phyloP scores from a whole-genome alignment of 2,329 filamentous ascomycete genomes.

The Fusarium redolens region DNA sequence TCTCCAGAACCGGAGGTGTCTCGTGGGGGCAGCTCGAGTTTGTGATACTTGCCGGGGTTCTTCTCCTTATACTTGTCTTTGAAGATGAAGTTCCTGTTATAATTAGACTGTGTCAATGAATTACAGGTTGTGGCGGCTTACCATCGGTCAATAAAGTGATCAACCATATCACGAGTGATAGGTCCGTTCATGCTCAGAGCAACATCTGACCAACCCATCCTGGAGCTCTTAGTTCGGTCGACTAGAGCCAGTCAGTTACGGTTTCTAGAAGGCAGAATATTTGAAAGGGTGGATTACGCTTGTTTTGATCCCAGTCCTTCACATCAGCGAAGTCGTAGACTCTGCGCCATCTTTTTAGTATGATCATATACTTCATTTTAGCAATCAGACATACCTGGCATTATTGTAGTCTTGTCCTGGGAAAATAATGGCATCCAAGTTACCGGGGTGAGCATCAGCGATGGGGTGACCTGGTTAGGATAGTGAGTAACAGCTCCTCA shows the following conservation, averaged over 20 bases:
- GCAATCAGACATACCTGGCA: conserved; percentile 56
- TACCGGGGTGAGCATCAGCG: conserved; percentile 82
- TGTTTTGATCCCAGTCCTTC: conserved; percentile 83
- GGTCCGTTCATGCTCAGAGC: conserved; percentile 80
- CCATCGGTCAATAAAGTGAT: conserved; percentile 88
- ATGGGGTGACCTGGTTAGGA: conserved; percentile 72
- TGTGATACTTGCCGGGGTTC: conserved; percentile 62
- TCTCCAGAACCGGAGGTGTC: conserved; percentile 19
- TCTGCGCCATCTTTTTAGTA: conserved; percentile 40
- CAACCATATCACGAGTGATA: conserved; percentile 78
- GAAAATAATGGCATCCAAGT: conserved; percentile 81
- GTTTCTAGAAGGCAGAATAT: no score
- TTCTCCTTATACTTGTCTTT: conserved; percentile 77
- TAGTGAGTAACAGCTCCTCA: conserved; percentile 16
- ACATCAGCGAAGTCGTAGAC: conserved; percentile 86
- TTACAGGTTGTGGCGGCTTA: conserved; percentile 37
- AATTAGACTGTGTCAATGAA: neutral
- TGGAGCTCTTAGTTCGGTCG: conserved; percentile 79
- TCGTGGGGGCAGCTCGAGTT: conserved; percentile 27
- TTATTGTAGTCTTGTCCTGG: conserved; percentile 96
- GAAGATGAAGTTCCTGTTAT: conserved; percentile 81
- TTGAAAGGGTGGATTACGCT: conserved; percentile 57
- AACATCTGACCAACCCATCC: conserved; percentile 95
- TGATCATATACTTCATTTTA: rapidly evolving
- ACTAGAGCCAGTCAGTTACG: conserved; percentile 55